These are phyloP conservation scores for Solanum sitiens DNA, from an alignment of 257 asterid species.

Conservation along the genomic window DNA sequence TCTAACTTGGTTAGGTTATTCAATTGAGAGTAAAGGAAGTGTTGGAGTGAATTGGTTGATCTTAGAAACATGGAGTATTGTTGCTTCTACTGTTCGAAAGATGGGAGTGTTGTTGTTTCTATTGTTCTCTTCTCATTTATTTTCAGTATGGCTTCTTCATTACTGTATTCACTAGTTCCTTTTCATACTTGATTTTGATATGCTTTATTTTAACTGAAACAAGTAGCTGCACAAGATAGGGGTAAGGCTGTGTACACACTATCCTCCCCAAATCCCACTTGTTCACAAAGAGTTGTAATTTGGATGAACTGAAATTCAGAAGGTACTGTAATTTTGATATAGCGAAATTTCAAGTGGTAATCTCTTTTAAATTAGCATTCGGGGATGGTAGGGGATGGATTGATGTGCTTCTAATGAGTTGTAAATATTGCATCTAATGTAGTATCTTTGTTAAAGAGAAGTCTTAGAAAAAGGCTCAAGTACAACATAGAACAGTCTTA, in stretches of 20 bases:
- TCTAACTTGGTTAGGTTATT: not conserved
- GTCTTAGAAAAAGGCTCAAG: not conserved
- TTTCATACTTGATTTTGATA: not conserved
- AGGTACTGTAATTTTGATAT: not conserved
- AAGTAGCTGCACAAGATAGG: too few species aligned
- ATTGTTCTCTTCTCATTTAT: not conserved
- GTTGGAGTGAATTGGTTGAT: not conserved
- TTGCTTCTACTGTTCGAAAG: not conserved
- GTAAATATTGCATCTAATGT: not conserved
- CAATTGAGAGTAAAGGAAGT: not conserved
- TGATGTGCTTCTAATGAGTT: not conserved
- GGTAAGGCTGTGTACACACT: too few species aligned
- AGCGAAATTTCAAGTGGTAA: not conserved
- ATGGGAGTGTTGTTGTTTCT: not conserved
- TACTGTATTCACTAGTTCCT: not conserved
- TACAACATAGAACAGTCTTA: not conserved
- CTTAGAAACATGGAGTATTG: not conserved
- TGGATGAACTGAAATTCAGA: not conserved
- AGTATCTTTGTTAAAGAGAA: not conserved
- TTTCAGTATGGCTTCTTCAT: not conserved
- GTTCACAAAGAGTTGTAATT: not conserved
- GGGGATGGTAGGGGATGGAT: not conserved
- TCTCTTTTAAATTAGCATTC: not conserved
- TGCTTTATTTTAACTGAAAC: not conserved
- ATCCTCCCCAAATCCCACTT: too few species aligned